Evolutionary conservation across 371 early-diverging fungal species (phyloP).

Genomic region (Coemansia sp.): DNA sequence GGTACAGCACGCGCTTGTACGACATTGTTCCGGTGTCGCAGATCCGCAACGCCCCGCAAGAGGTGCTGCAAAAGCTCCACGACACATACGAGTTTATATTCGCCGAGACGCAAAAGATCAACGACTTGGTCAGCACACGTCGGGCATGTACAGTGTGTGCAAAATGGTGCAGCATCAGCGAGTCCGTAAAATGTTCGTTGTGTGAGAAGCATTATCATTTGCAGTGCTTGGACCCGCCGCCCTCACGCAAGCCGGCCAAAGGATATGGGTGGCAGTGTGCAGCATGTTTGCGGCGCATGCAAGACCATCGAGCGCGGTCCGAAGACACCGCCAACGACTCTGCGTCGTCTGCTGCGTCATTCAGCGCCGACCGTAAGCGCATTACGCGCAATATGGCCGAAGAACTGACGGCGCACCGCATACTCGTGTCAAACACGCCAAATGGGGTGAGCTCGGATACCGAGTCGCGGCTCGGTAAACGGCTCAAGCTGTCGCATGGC

Average conservation of each 20-base stretch:
- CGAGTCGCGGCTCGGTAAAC: slow-evolving; percentile 43
- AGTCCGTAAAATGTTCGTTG: slow-evolving; percentile 66
- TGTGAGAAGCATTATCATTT: slow-evolving; percentile 75
- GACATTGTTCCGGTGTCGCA: slow-evolving; percentile 78
- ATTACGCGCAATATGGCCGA: slow-evolving; percentile 35
- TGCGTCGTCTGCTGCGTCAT: not conserved
- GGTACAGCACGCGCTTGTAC: slow-evolving; percentile 82
- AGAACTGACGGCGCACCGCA: slow-evolving; percentile 3
- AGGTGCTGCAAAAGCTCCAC: slow-evolving; percentile 64
- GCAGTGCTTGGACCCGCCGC: slow-evolving; percentile 73
- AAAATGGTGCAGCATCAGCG: slow-evolving; percentile 64
- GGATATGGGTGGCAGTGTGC: slow-evolving; percentile 84
- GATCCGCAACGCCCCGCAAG: slow-evolving; percentile 76
- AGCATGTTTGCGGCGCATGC: slow-evolving; percentile 56
- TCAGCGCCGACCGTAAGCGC: slow-evolving; percentile 29
- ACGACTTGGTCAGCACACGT: slow-evolving; percentile 68
- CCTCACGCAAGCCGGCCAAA: slow-evolving; percentile 69
- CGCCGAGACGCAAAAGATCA: slow-evolving; percentile 76
- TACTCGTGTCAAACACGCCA: not conserved
- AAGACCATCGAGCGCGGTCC: slow-evolving; percentile 29
- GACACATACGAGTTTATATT: slow-evolving; percentile 76
- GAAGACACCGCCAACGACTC: slow-evolving; percentile 5
- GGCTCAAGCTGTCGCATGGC: slow-evolving; percentile 34
- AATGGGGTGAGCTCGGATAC: slow-evolving; percentile 26
- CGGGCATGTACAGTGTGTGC: slow-evolving; percentile 75